Evolutionary conservation across 169 alveolate species (phyloP), one percentile per base, ranked within the genome.

Genomic region (Plasmodium yoelii): DNA sequence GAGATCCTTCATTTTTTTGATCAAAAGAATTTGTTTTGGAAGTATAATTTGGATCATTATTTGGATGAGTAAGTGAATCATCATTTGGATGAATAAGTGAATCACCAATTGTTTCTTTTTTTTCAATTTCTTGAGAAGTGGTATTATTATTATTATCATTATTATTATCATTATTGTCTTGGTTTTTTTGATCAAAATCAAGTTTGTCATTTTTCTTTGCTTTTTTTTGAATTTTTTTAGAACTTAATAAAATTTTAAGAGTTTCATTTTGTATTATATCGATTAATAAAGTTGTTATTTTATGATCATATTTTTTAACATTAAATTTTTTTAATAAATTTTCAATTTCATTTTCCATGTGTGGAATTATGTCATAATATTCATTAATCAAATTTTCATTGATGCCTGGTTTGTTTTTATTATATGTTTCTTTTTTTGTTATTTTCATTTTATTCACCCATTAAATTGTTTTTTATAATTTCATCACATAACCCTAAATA

Each of bases 231-330:
- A 84, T 63, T 68, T 69, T 47, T 47, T 84, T 84, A 3, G 91
- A 84, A 67, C 55, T 68, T 12, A 55, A 68, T 60, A 84, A 24
- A 55, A 84, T 84, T 68, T 63, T 67, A 22, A 84, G 71, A 1
- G 86, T 68, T 68, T 84, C 91, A 68, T 68, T 84, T 68, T 84
- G 91, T 84, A 84, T 84, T 60, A 84, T 84, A 49, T 84, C 91
- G 2, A 84, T 57, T 34, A 84, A 39, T 68, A 84, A 71, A 19
- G 53, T 84, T 1, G 63, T 84, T n/a, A 84, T 84, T 84, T 84
- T 84, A 46, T 84, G 69, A 71, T 84, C 91, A 72, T 84, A 84
- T 24, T 84, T 84, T n/a, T 49, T 67, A 26, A 84, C 60, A 60
- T 84, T 56, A 71, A 60, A 68, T 7, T 15, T 84, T 68, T 84